Percentiles rank a stretch among this genome's conserved stretches.
phyloP scores from a whole-genome alignment of 495 filamentous ascomycete genomes.

The Hypoxylon lienhwacheense region DNA sequence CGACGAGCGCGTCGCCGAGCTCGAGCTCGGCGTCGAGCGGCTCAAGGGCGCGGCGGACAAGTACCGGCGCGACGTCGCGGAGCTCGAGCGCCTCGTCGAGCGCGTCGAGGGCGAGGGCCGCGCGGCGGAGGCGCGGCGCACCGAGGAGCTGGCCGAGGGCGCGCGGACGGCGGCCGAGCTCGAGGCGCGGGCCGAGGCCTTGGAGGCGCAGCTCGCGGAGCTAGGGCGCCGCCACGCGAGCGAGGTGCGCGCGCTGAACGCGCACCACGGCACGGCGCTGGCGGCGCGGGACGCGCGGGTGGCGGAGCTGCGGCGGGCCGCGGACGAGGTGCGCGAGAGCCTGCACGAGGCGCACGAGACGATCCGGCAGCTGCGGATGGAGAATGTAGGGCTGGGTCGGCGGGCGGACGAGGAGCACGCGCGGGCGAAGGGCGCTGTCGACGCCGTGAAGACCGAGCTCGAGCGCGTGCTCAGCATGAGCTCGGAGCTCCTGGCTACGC shows the following conservation, averaged over 20 bases:
- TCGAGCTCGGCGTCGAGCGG: conserved; percentile 57
- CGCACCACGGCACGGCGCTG: conserved; percentile 43
- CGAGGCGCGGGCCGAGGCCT: conserved; percentile 38
- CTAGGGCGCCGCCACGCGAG: conserved; percentile 44
- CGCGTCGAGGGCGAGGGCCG: conserved; percentile 60
- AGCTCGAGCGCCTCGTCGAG: conserved; percentile 63
- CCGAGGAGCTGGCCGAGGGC: conserved; percentile 45
- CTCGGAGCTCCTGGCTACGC: conserved; percentile 37
- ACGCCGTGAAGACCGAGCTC: conserved; percentile 52
- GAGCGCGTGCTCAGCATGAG: conserved; percentile 43
- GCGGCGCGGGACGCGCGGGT: conserved; percentile 49
- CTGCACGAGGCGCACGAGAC: conserved; percentile 44
- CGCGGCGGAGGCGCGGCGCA: conserved; percentile 24
- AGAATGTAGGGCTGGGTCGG: conserved; percentile 41
- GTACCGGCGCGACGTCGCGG: conserved; percentile 65
- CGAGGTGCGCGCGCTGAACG: conserved; percentile 44
- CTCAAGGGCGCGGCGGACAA: conserved; percentile 63
- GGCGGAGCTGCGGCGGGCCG: conserved; percentile 42
- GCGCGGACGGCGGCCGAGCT: conserved; percentile 44
- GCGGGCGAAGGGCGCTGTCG: conserved; percentile 53
- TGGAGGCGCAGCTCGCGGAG: conserved; percentile 46
- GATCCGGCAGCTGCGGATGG: conserved; percentile 41
- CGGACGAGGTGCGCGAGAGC: conserved; percentile 41
- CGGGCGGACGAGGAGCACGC: conserved; percentile 46
- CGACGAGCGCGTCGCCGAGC: conserved; percentile 29